These are phyloP conservation scores for Alternaria metachromatica DNA, from an alignment of 2,329 filamentous ascomycete genomes.

Conservation along the genomic window DNA sequence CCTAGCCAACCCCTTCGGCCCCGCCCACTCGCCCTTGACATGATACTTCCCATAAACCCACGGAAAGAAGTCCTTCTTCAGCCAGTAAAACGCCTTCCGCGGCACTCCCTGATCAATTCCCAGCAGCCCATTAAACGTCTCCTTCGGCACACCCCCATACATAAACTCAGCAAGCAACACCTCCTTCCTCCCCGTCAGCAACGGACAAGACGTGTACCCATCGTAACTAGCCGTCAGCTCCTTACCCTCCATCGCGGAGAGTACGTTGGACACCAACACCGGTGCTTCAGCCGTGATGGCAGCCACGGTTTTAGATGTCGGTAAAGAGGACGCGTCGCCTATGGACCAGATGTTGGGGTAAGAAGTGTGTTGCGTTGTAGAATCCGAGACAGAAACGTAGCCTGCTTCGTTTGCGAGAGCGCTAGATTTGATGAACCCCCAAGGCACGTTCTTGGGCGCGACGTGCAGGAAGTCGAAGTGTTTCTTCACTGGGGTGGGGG, in stretches of 20 bases:
- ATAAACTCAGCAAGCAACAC: slow-evolving; percentile 71
- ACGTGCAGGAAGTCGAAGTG: slow-evolving; percentile 50
- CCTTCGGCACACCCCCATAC: slow-evolving; percentile 68
- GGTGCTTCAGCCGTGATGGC: slow-evolving; percentile 49
- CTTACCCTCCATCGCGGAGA: slow-evolving; percentile 37
- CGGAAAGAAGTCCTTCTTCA: slow-evolving; percentile 72
- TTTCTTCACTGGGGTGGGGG: slow-evolving; percentile 35
- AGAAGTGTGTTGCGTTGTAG: slow-evolving; percentile 47
- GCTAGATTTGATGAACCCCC: slow-evolving; percentile 47
- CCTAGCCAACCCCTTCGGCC: slow-evolving; percentile 60
- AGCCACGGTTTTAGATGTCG: slow-evolving; percentile 50
- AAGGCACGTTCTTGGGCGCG: slow-evolving; percentile 48
- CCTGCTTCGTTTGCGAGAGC: slow-evolving; percentile 45
- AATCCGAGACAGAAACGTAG: slow-evolving; percentile 47
- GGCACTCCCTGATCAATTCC: slow-evolving; percentile 66
- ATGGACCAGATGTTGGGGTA: slow-evolving; percentile 49
- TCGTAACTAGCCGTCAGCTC: slow-evolving; percentile 38
- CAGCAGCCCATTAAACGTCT: slow-evolving; percentile 63
- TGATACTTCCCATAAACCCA: slow-evolving; percentile 69
- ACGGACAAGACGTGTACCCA: slow-evolving; percentile 51
- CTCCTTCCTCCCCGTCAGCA: slow-evolving; percentile 62
- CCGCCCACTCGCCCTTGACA: slow-evolving; percentile 69
- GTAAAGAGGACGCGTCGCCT: slow-evolving; percentile 48
- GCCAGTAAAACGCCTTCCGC: slow-evolving; percentile 64
- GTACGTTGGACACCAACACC: slow-evolving; percentile 45